phyloP scores from a whole-genome alignment of 495 filamentous ascomycete genomes.

The Aspergillus hancockii region DNA sequence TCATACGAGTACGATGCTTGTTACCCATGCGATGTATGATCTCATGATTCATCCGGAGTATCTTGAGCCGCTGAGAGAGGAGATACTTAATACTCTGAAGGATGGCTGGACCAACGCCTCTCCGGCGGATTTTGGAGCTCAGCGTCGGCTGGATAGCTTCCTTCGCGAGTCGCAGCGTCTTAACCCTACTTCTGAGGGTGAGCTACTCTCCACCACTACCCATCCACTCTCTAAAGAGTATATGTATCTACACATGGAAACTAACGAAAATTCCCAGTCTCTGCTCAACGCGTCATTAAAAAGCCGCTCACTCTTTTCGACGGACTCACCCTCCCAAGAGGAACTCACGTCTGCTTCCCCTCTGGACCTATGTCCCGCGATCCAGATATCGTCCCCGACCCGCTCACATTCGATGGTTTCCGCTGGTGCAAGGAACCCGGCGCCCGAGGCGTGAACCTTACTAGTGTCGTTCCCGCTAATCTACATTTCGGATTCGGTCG shows the following conservation, averaged over 20 bases:
- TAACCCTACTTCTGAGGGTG: conserved; percentile 36
- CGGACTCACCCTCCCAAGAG: conserved; percentile 29
- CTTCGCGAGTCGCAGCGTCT: conserved; percentile 39
- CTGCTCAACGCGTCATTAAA: conserved; percentile 32
- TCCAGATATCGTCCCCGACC: conserved; percentile 19
- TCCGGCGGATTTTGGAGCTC: conserved; percentile 18
- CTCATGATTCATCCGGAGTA: conserved; percentile 33
- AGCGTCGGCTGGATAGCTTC: conserved; percentile 37
- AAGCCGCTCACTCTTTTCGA: conserved; percentile 28
- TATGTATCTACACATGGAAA: neutral
- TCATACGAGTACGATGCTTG: conserved; percentile 35
- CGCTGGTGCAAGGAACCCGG: conserved; percentile 32
- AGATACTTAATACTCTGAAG: conserved; percentile 26
- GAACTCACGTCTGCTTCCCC: conserved; percentile 37
- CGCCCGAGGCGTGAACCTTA: conserved; percentile 19
- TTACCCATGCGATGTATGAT: conserved; percentile 39
- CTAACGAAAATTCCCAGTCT: conserved; percentile 19
- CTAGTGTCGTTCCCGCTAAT: conserved; percentile 23
- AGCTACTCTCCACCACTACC: conserved; percentile 1
- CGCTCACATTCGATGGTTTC: conserved; percentile 34
- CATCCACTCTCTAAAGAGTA: neutral
- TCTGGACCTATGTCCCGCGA: conserved; percentile 37
- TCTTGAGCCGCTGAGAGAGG: conserved; percentile 29
- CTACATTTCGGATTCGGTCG: conserved; percentile 39
- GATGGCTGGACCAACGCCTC: conserved; percentile 29